Base-by-base conservation (phyloP, 2,329 filamentous ascomycete species). In the Plenodomus tracheiphilus region DNA sequence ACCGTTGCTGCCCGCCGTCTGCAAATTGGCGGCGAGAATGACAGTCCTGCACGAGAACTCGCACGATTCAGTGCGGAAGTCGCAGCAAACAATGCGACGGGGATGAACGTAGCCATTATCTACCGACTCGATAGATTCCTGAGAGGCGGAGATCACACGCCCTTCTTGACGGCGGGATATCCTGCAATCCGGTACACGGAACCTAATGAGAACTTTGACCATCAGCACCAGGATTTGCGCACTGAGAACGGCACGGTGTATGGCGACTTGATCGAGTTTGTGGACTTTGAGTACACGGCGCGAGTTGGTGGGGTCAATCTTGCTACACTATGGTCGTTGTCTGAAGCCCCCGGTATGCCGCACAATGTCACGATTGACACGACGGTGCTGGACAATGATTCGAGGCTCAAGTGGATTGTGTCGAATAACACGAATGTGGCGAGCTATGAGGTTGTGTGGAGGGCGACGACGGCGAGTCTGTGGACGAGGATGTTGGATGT, bases 111-210 rank as follows among this genome's bases (percentile, higher is more conserved):
- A 11, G 77, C 78, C 7, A 72, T 83, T 43, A 76, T 84, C 38
- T 83, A 84, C 64, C 76, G 81, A 2, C 71, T 80, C 0, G 82
- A 84, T 53, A 75, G 81, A 10, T 84, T 79, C 65, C 72, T 83
- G 4, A 74, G 81, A 3, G 79, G 81, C 32, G 81, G 81, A 22
- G 81, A 84, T 64, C 81, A 85, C 63, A 68, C 74, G 4, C 74
- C 79, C 0, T 84, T 84, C 62, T 75, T 85, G 11, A 68, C 77
- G 37, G 75, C 76, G n/a, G 81, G 81, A 3, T 84, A 79, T 57
- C 71, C 80, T 3, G 80, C 79, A 0, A 75, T 79, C 13, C 75
- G 82, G 2, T 83, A 81, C 72, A 83, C 81, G 0, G 82, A 85
- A 68, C 79, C 81, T 0, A 75, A 79, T 45, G 82, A 85, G 68